Conservation (phyloP, 2,329 filamentous ascomycete species). For the Rhinocladiella mackenziei region DNA sequence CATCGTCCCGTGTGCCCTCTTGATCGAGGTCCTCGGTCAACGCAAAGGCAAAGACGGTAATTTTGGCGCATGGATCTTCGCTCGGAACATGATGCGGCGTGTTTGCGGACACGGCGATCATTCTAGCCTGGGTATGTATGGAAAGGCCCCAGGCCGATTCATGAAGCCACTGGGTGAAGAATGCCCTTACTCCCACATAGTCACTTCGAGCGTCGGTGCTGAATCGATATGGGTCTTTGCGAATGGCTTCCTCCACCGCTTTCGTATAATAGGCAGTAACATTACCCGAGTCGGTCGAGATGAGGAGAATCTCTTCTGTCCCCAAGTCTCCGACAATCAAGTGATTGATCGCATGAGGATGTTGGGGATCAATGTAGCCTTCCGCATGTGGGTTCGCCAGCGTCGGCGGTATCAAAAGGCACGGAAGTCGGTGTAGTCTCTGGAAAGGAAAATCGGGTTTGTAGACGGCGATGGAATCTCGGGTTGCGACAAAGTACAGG, state of each 20-base stretch:
- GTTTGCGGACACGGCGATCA: slow-evolving; percentile 85
- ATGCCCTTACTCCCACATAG: slow-evolving; percentile 42
- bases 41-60: slow-evolving; percentile 31
- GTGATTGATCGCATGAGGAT: slow-evolving; percentile 64
- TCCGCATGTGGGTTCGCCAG: slow-evolving; percentile 40
- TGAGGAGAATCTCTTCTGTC: slow-evolving; percentile 62
- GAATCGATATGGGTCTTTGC: slow-evolving; percentile 29
- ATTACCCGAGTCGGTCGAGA: slow-evolving; percentile 71
- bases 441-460: slow-evolving; percentile 42
- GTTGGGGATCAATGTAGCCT: slow-evolving; percentile 52
- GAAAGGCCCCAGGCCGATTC: slow-evolving; percentile 84
- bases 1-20: slow-evolving; percentile 18
- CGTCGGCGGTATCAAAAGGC: slow-evolving; percentile 42
- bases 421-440: slow-evolving; percentile 37
- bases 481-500: slow-evolving; percentile 44
- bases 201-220: slow-evolving; percentile 32
- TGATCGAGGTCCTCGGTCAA: slow-evolving; percentile 39
- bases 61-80: slow-evolving; percentile 25
- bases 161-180: slow-evolving; percentile 73
- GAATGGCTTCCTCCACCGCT: slow-evolving; percentile 46
- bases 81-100: slow-evolving; percentile 33
- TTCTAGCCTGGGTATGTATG: slow-evolving; percentile 71
- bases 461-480: slow-evolving; percentile 43
- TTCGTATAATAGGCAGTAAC: slow-evolving; percentile 66
- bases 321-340: slow-evolving; percentile 67